Conservation (phyloP, 140 eudicot genomes). For the Ambrosia hybrid region DNA sequence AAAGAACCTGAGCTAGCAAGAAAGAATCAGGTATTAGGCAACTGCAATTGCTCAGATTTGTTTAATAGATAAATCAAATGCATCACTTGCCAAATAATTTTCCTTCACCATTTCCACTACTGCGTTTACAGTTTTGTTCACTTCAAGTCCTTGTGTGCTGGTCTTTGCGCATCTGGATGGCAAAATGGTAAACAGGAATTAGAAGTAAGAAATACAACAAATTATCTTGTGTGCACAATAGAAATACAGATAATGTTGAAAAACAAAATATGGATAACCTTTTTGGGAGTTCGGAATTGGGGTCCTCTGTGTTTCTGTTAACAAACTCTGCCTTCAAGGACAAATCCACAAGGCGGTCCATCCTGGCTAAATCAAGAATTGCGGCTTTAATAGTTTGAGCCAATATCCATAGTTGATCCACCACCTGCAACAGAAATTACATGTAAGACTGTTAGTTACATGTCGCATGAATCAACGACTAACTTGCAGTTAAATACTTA, state of each 20-base stretch:
- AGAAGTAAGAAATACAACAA: background rate
- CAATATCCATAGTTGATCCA: conserved; percentile 53
- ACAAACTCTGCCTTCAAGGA: conserved; percentile 76
- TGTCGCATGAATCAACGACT: background rate
- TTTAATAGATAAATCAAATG: background rate
- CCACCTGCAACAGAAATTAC: conserved; percentile 54
- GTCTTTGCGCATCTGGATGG: conserved; percentile 74
- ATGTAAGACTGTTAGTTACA: conserved; percentile 9
- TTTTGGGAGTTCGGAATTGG: conserved; percentile 45
- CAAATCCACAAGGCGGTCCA: conserved; percentile 83
- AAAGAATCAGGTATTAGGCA: conserved; percentile 15
- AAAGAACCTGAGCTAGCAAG: conserved; percentile 61
- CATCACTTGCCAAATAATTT: conserved; percentile 64
- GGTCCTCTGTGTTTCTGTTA: conserved; percentile 32
- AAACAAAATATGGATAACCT: conserved; percentile 35
- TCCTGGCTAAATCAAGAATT: conserved; percentile 78
- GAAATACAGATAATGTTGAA: background rate
- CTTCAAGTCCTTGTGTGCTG: conserved; percentile 60
- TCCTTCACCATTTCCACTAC: conserved; percentile 82
- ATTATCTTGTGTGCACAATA: background rate
- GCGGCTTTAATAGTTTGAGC: conserved; percentile 61
- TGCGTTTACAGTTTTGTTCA: conserved; percentile 75
- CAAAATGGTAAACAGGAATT: conserved; percentile 8
- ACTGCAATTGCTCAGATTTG: conserved; percentile 10
- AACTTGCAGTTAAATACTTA: conserved; percentile 40